These are phyloP conservation scores for Colletotrichum sp. DNA, from an alignment of 2,329 filamentous ascomycete species.

Conservation along the genomic window DNA sequence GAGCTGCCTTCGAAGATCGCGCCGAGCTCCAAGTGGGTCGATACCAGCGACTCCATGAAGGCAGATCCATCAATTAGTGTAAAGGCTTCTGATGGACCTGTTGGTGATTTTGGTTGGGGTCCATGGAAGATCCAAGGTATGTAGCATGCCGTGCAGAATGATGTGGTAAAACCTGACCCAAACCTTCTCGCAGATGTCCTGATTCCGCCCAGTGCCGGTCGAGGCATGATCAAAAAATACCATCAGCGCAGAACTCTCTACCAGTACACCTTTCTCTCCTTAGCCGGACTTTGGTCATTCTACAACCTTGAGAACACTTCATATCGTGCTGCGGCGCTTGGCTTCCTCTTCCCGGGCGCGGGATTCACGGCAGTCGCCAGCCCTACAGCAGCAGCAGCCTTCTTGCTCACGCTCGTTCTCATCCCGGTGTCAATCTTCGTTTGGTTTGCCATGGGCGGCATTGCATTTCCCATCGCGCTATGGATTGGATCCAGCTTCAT, in stretches of 20 bases:
- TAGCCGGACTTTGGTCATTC: neutral
- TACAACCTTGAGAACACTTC: neutral
- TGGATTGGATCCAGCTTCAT: neutral
- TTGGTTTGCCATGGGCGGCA: neutral
- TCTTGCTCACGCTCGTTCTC: neutral
- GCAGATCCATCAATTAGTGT: neutral
- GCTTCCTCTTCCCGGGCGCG: neutral
- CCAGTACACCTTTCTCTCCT: neutral
- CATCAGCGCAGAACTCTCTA: neutral
- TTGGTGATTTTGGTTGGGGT: neutral
- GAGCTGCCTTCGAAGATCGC: neutral
- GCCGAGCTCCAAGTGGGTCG: neutral
- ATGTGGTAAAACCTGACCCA: neutral
- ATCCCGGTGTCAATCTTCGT: neutral
- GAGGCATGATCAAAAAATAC: neutral
- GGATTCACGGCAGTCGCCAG: neutral
- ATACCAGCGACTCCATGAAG: neutral
- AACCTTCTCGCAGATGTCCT: neutral
- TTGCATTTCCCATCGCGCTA: neutral
- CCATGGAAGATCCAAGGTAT: neutral
- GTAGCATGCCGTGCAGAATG: neutral
- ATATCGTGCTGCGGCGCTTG: neutral
- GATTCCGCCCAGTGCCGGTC: neutral
- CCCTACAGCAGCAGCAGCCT: neutral
- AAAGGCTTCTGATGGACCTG: neutral